Evolutionary conservation across 371 early-diverging fungal genomes (phyloP), one percentile per base, ranked within the genome.

Genomic region (Apophysomyces sp.): DNA sequence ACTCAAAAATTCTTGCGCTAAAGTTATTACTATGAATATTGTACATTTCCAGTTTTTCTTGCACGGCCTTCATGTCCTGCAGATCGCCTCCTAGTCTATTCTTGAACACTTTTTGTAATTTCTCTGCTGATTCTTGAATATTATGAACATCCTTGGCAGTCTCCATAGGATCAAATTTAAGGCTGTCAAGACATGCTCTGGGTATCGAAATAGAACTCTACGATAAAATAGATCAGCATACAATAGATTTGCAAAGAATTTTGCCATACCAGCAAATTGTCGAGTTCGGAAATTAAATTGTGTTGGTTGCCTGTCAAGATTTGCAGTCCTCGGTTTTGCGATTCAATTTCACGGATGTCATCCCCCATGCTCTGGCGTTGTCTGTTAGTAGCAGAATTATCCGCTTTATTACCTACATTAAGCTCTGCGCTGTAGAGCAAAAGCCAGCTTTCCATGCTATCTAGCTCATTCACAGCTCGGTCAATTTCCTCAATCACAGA

Each of bases 271-370:
- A 96, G 66, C 27, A 96, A 73, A 29, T 78, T 75, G 66, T 96
- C 94, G 15, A 98, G 76, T 61, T 96, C 95, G 13, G 69, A 68
- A n/a, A 95, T 78, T 30, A 98, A 73, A 21, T 77, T 79, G 31
- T 92, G 88, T 62, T 96, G 97, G 69, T 96, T 98, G 18, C 81
- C 76, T 8, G 94, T 91, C 49, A 92, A 86, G 21, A 94, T 84
- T 72, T 96, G 96, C 63, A 98, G 84, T 30, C 88, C 90, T 57
- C 95, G 91, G 73, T 96, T 97, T 67, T 92, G 89, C 12, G 90
- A 81, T 77, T 96, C 95, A 60, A 98, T 96, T 62, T 94, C 92
- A 73, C 92, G 93, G 57, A 96, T 94, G 75, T 96, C 96, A 72
- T 94, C 93, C 27, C 94, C 97, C 93, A 96, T 96, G 55, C 87